A percentile compares a stretch with the other conserved stretches of the same genome.
Evolutionary conservation across 441 rosid species (phyloP).

Genomic region (Euphorbia corollata): DNA sequence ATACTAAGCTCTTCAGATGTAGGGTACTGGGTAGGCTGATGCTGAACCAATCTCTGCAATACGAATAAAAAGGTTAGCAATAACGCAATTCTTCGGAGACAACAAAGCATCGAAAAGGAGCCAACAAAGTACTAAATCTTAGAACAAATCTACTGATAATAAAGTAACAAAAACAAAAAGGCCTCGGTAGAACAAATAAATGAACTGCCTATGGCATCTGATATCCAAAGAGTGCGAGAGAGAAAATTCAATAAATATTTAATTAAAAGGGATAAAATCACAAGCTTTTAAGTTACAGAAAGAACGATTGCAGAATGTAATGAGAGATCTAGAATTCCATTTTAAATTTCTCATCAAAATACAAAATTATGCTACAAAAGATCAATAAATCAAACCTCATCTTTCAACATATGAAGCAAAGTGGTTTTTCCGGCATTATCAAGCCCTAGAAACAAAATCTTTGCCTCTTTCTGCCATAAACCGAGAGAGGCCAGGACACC

Average conservation of each 20-base stretch:
- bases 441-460: slow-evolving; percentile 77
- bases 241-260: not conserved
- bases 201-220: not conserved
- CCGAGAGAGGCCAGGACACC: slow-evolving; percentile 67
- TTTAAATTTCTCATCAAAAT: not conserved
- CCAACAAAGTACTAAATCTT: not conserved
- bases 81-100: slow-evolving; percentile 30
- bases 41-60: slow-evolving; percentile 70
- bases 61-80: not conserved
- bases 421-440: slow-evolving; percentile 83
- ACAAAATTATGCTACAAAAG: not conserved
- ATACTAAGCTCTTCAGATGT: slow-evolving; percentile 81
- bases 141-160: not conserved
- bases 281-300: not conserved
- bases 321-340: not conserved
- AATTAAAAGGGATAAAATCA: not conserved
- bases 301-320: not conserved
- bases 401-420: slow-evolving; percentile 75
- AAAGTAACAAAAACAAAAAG: not conserved
- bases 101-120: not conserved
- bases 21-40: slow-evolving; percentile 77
- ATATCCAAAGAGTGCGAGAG: not conserved
- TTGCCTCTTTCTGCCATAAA: slow-evolving; percentile 74
- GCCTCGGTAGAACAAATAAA: slow-evolving; percentile 1
- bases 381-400: slow-evolving; percentile 43